Conservation (phyloP, 768 basidiomycete genomes). For the Holtermannia corniformis region DNA sequence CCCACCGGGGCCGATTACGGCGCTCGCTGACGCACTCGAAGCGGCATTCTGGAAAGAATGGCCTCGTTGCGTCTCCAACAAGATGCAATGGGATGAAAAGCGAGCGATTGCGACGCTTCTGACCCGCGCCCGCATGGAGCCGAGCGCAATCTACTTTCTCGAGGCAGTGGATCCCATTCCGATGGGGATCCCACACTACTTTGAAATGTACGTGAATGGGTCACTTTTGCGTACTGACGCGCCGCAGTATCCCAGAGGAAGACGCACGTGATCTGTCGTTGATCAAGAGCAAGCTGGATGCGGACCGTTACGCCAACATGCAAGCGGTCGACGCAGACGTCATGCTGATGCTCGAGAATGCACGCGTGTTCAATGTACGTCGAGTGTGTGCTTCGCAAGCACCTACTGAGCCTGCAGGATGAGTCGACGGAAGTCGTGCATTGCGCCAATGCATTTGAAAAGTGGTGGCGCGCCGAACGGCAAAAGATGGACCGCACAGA, state of each 20-base stretch:
- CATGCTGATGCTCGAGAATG: conserved; percentile 78
- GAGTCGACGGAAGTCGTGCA: conserved; percentile 11
- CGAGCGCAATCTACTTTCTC: conserved; percentile 46
- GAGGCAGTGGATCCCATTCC: conserved; percentile 66
- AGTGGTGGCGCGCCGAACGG: conserved; percentile 30
- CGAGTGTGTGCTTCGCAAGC: conserved; percentile 1
- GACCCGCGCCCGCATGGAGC: conserved; percentile 60
- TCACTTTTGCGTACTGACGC: not conserved
- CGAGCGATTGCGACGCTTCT: conserved; percentile 62
- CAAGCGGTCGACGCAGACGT: conserved; percentile 77
- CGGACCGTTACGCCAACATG: conserved; percentile 67
- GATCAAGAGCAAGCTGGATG: conserved; percentile 67
- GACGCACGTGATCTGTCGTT: conserved; percentile 77
- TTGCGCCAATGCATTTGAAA: conserved; percentile 21
- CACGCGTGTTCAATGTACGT: conserved; percentile 72
- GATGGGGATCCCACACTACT: conserved; percentile 77
- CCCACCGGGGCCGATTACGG: conserved; percentile 60
- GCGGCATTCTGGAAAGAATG: conserved; percentile 74
- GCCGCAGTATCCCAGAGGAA: conserved; percentile 57
- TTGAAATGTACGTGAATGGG: conserved; percentile 48
- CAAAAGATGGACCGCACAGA: conserved; percentile 17
- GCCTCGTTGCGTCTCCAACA: conserved; percentile 62
- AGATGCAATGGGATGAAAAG: conserved; percentile 69
- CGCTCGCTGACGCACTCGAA: conserved; percentile 63
- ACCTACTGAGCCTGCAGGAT: not conserved